Conservation (phyloP, 2,329 filamentous ascomycete species). For the Sporothrix brasiliensis region DNA sequence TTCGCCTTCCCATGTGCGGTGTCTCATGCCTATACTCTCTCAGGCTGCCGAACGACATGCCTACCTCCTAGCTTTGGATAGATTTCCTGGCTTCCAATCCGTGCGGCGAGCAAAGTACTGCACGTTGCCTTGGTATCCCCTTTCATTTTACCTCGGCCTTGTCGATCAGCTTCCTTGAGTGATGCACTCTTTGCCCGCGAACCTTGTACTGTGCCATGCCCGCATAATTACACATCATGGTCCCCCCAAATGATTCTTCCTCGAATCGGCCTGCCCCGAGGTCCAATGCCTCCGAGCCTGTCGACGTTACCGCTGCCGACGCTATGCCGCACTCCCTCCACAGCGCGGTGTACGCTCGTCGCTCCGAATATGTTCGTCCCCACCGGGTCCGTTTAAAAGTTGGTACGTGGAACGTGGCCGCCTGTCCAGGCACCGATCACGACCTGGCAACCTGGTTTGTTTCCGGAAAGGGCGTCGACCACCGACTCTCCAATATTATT, state of each 20-base stretch:
- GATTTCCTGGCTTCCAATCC: background rate
- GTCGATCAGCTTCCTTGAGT: background rate
- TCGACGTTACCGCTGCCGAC: conserved; percentile 45
- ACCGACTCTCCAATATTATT: conserved; percentile 60
- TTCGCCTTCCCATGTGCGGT: background rate
- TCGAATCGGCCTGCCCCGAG: conserved; percentile 43
- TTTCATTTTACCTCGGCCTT: background rate
- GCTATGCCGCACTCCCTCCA: conserved; percentile 61
- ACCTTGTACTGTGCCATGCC: conserved; percentile 4
- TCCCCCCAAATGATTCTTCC: conserved; percentile 12
- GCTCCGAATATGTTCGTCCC: conserved; percentile 75
- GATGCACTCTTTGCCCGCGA: too few species aligned
- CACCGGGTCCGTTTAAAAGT: conserved; percentile 82
- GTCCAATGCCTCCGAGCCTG: conserved; percentile 48
- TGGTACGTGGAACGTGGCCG: conserved; percentile 93
- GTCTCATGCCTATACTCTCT: background rate
- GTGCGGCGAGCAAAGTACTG: conserved; percentile 1
- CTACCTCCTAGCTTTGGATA: background rate
- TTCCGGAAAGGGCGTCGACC: conserved; percentile 69
- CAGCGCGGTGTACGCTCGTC: conserved; percentile 69
- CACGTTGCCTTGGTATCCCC: background rate
- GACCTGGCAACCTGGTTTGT: conserved; percentile 91
- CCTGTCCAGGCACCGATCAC: conserved; percentile 79
- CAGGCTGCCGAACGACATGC: background rate
- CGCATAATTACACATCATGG: conserved; percentile 27